Base-by-base conservation (phyloP, 345 rosid species). In the Rhizophora mangle region DNA sequence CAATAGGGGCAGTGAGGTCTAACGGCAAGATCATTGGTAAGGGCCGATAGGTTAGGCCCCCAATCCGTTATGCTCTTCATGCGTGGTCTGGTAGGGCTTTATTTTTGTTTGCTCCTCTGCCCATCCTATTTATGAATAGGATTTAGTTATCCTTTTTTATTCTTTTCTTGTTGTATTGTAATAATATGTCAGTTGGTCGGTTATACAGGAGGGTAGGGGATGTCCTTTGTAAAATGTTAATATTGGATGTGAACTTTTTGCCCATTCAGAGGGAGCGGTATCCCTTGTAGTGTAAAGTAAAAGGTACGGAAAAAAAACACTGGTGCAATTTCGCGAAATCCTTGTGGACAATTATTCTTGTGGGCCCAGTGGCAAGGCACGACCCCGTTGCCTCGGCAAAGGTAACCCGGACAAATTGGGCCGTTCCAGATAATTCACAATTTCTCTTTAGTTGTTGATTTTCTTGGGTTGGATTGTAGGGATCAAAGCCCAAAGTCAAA, bases 11-110 rank as follows among this genome's bases (percentile, higher is more conserved):
- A 11, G 43, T 36, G 22, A 71, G 81, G 63, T 68, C 82, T 64
- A 72, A 69, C 13, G 79, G 80, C 46, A 78, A 75, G 46, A 73
- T 77, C 43, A 71, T 3, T 30, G 51, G 55, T 53, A 29, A 3
- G 26, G 20, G 69, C 46, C 6, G 56, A 1, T 34, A 47, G 59
- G 60, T 69, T 43, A 43, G 49, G 49, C 49, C 19, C 5, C 68
- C 66, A 36, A 20, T 63, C 22, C 59, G 34, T 39, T 59, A 3
- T 21, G 34, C 65, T 34, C 39, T 73, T 63, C 15, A 8, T 22
- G 18, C 37, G 4, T 34, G 52, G n/a, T 64, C 46, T 64, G 21
- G n/a, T 26, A 39, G 26, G 43, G 31, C 53, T 54, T 29, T 47
- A 11, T 24, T 3, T 55, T 11, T 63, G 20, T 27, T 32, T 3